Evolutionary conservation across 75 land plant genomes (phyloP).

Genomic region (Picea sitchensis): DNA sequence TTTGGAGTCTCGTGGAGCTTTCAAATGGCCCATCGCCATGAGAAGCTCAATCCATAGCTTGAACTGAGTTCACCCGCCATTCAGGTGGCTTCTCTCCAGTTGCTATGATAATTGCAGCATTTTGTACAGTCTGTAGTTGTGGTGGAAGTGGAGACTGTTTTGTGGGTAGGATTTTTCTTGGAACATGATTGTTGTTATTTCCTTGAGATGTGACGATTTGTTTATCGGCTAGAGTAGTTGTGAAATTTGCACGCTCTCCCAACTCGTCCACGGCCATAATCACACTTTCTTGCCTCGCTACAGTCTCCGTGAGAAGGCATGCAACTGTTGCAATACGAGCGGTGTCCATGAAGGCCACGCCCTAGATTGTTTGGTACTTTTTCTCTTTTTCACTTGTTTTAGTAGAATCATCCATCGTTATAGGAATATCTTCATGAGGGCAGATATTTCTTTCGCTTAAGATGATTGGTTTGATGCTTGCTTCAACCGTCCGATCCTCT

Average conservation of each 20-base stretch:
- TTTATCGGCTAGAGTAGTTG: background rate
- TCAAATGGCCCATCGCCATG: too few relatives aligned
- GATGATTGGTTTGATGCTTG: background rate
- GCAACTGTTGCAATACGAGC: slow-evolving; percentile 31
- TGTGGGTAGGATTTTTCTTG: too few relatives aligned
- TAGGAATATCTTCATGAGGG: background rate
- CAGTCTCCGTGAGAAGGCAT: slow-evolving; percentile 35
- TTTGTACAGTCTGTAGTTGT: too few relatives aligned
- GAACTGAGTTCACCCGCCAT: too few relatives aligned
- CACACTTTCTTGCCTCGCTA: slow-evolving; percentile 30
- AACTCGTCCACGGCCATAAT: slow-evolving; percentile 15
- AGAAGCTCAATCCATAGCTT: too few relatives aligned
- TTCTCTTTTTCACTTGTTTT: background rate
- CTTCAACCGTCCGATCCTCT: too few relatives aligned
- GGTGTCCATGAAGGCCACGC: slow-evolving; percentile 20
- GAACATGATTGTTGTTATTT: too few relatives aligned
- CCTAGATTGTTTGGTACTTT: background rate
- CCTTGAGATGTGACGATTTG: too few relatives aligned
- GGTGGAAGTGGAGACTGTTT: too few relatives aligned
- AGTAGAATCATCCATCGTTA: background rate
- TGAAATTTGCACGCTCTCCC: slow-evolving; percentile 2
- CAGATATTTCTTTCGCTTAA: background rate
- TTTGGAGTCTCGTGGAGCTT: too few relatives aligned
- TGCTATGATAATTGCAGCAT: too few relatives aligned
- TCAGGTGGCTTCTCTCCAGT: too few relatives aligned